Percentiles rank a stretch among this genome's conserved stretches.
These are phyloP conservation scores for Candida sojae DNA, from an alignment of 1,139 yeast species.

Conservation along the genomic window DNA sequence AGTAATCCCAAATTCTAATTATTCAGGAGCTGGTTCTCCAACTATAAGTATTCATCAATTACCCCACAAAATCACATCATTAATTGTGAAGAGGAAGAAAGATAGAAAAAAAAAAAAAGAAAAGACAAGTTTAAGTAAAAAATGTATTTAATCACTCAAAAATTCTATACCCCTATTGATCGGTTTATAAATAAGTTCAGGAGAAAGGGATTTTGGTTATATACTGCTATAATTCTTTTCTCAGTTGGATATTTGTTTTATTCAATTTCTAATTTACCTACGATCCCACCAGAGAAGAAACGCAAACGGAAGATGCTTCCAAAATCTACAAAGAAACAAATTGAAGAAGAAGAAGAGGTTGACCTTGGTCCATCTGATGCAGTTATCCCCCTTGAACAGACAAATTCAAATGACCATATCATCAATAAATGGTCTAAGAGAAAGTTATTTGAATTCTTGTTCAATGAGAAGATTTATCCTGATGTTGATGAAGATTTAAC, in stretches of 20 bases:
- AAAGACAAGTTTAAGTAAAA: background rate
- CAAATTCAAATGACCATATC: constrained; percentile 6
- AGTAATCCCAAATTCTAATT: no score
- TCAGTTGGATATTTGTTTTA: constrained; percentile 38
- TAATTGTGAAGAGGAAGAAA: background rate
- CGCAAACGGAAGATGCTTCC: background rate
- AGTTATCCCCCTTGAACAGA: constrained; percentile 6
- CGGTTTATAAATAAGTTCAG: constrained; percentile 27
- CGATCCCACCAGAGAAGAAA: constrained; percentile 10
- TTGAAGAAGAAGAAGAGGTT: constrained; percentile 7
- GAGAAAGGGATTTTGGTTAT: constrained; percentile 39
- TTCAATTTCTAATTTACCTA: constrained; percentile 33
- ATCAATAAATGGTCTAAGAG: constrained; percentile 20
- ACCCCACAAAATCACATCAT: background rate
- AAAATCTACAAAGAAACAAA: constrained; percentile 4
- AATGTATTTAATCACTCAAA: constrained; percentile 6
- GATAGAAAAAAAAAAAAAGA: background rate
- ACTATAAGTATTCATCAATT: no score
- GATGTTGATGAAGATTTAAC: constrained; percentile 21
- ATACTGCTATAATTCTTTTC: constrained; percentile 31
- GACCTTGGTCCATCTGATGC: constrained; percentile 6
- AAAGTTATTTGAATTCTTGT: constrained; percentile 21
- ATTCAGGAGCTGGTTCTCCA: no score
- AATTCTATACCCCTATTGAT: constrained; percentile 21
- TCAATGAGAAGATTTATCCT: constrained; percentile 19